These are phyloP conservation scores for Panicum miliaceum DNA, from an alignment of 176 grass and related monocot species.

Conservation along the genomic window DNA sequence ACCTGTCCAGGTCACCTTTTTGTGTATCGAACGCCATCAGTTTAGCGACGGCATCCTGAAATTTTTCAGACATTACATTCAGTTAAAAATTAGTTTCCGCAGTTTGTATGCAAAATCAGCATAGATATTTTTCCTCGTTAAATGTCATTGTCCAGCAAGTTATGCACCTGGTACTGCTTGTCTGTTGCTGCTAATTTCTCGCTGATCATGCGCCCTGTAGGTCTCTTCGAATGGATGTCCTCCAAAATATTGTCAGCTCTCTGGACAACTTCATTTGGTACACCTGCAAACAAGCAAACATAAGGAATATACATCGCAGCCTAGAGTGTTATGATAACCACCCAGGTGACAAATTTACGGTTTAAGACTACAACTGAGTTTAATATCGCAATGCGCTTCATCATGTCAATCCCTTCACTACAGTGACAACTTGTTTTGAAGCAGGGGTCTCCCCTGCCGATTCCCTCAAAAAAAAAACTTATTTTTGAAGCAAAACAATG, in stretches of 20 bases:
- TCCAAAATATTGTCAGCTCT: conserved; percentile 71
- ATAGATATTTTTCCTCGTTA: conserved; percentile 30
- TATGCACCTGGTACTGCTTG: conserved; percentile 72
- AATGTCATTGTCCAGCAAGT: conserved; percentile 21
- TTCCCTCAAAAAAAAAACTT: too few relatives aligned
- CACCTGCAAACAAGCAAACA: conserved; percentile 59
- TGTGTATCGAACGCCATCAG: conserved; percentile 68
- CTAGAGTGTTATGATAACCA: conserved; percentile 10
- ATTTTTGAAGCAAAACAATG: conserved; percentile 8
- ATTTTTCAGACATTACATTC: conserved; percentile 23
- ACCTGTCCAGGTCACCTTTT: conserved; percentile 59
- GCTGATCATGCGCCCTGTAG: conserved; percentile 51
- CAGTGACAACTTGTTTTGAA: not conserved
- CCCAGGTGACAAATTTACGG: conserved; percentile 11
- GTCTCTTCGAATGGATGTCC: conserved; percentile 69
- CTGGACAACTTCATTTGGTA: conserved; percentile 66
- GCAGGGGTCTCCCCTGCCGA: too few relatives aligned
- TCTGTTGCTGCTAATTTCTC: conserved; percentile 65
- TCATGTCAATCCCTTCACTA: conserved; percentile 24
- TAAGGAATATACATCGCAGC: conserved; percentile 15
- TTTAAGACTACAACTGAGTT: too few relatives aligned
- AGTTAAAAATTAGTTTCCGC: not conserved
- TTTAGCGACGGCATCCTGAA: conserved; percentile 71
- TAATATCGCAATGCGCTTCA: too few relatives aligned
- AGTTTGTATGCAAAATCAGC: conserved; percentile 13